These are phyloP conservation scores for Suhomyces vadensis DNA, from an alignment of 805 yeast genomes.

Conservation along the genomic window DNA sequence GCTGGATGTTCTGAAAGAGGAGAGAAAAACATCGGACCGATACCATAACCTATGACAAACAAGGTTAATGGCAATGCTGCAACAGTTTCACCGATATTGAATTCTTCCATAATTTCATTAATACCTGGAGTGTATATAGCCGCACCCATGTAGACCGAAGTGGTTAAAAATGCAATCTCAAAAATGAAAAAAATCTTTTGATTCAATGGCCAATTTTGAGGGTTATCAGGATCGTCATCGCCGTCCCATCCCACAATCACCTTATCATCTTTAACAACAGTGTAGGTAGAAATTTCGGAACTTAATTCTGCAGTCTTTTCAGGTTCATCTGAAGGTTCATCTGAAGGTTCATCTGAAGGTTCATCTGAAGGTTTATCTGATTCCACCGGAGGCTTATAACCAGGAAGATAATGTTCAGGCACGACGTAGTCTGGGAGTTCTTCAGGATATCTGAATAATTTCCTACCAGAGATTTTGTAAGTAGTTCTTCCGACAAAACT, in stretches of 20 bases:
- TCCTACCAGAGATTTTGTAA: slow-evolving; percentile 30
- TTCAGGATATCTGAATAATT: slow-evolving; percentile 19
- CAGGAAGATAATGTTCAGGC: slow-evolving; percentile 17
- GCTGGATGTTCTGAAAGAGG: slow-evolving; percentile 58
- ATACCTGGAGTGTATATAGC: slow-evolving; percentile 57
- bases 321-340: background rate
- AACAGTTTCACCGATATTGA: slow-evolving; percentile 43
- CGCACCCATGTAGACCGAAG: slow-evolving; percentile 56
- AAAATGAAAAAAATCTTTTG: slow-evolving; percentile 40
- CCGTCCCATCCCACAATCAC: slow-evolving; percentile 35
- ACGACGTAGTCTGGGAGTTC: slow-evolving; percentile 17
- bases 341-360: background rate
- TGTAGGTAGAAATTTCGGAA: background rate
- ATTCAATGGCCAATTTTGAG: slow-evolving; percentile 53
- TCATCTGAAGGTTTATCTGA: background rate
- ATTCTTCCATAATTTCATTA: slow-evolving; percentile 44
- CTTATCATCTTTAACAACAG: background rate
- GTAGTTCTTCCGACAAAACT: slow-evolving; percentile 31
- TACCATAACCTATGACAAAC: slow-evolving; percentile 60
- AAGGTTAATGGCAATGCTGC: slow-evolving; percentile 54
- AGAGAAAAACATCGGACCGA: slow-evolving; percentile 59
- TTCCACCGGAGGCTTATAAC: background rate
- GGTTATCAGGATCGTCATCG: slow-evolving; percentile 55
- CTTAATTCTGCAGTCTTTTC: background rate
- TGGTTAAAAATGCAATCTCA: slow-evolving; percentile 46